Evolutionary conservation across 768 basidiomycete genomes (phyloP).

Genomic region (Russula dissimulans): DNA sequence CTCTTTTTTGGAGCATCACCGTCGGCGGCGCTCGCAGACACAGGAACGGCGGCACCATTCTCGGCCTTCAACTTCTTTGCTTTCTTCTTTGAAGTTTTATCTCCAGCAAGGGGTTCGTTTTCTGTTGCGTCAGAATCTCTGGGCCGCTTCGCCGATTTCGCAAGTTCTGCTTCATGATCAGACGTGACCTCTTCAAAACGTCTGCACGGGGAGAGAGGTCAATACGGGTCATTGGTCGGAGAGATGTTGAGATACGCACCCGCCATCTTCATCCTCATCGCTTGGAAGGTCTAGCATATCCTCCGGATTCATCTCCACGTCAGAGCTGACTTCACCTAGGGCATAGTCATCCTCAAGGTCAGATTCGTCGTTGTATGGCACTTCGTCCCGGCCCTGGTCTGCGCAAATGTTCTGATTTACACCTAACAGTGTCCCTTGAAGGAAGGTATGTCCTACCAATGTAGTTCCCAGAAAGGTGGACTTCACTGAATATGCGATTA

Average conservation of each 20-base stretch:
- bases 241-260: constrained; percentile 29
- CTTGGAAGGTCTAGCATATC: constrained; percentile 45
- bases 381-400: constrained; percentile 50
- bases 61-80: constrained; percentile 69
- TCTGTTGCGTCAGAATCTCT: constrained; percentile 53
- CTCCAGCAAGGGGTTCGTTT: constrained; percentile 28
- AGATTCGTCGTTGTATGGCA: constrained; percentile 40
- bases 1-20: constrained; percentile 27
- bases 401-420: neutral
- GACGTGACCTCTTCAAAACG: constrained; percentile 68
- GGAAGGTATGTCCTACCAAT: constrained; percentile 41
- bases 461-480: constrained; percentile 81
- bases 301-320: constrained; percentile 65
- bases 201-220: constrained; percentile 26
- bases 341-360: constrained; percentile 54
- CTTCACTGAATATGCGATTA: constrained; percentile 34
- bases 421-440: neutral
- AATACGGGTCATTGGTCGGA: neutral
- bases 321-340: constrained; percentile 71
- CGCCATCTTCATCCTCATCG: constrained; percentile 31
- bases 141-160: constrained; percentile 51
- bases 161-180: constrained; percentile 22
- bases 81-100: constrained; percentile 48
- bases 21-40: constrained; percentile 20
- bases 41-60: constrained; percentile 35